Evolutionary conservation across 441 rosid genomes (phyloP).

Genomic region (Kokia cookei): DNA sequence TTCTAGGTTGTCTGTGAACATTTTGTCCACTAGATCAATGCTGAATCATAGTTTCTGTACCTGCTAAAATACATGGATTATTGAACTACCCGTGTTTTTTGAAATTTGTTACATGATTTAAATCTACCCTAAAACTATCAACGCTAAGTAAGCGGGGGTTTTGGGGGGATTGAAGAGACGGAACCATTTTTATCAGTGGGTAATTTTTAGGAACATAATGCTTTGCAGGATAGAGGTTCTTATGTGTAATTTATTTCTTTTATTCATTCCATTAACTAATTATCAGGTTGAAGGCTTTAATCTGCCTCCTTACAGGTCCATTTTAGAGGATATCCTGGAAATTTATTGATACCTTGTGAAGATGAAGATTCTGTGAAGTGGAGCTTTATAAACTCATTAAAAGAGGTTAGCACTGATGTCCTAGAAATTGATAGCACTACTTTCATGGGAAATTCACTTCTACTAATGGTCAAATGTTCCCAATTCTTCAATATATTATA

Average conservation of each 20-base stretch:
- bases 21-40: not conserved
- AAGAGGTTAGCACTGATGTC: slow-evolving; percentile 60
- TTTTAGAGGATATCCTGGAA: slow-evolving; percentile 88
- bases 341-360: slow-evolving; percentile 75
- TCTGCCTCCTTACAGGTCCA: slow-evolving; percentile 55
- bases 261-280: not conserved
- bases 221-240: not conserved
- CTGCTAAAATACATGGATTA: not conserved
- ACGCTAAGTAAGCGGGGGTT: not conserved
- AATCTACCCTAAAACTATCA: not conserved
- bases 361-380: slow-evolving; percentile 92
- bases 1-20: not conserved
- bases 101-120: not conserved
- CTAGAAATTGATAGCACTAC: not conserved
- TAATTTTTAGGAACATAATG: not conserved
- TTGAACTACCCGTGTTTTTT: not conserved
- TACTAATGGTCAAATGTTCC: not conserved
- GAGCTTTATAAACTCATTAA: slow-evolving; percentile 89
- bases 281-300: slow-evolving; percentile 7
- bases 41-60: not conserved
- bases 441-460: not conserved
- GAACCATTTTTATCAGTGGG: not conserved
- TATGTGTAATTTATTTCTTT: not conserved
- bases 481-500: not conserved
- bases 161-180: not conserved